Base-by-base conservation (phyloP, 371 early-diverging fungal species). In the Mortierella sp. region DNA sequence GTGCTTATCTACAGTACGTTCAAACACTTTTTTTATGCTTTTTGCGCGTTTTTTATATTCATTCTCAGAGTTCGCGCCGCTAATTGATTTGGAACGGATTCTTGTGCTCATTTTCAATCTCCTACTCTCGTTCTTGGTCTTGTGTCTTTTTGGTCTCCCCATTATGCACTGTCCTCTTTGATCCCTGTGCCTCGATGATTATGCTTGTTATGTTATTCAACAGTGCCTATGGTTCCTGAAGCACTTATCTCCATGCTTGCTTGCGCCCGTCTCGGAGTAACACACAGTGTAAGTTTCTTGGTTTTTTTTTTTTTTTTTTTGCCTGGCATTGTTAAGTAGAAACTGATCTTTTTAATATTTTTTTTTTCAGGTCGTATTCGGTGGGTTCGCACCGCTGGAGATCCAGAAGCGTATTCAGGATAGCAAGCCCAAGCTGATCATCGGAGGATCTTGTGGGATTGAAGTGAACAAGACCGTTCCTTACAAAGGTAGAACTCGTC, bases 191-290 rank as follows among this genome's bases (percentile, higher is more conserved):
- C n/a, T 37, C 37, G 14, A 37, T 8, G 14, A 37, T 8, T 8
- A 26, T 48, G 8, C 23, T n/a, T 34, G 31, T 14, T 14, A 39
- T 39, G 17, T 14, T 39, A 2, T 14, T 3, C 11, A 19, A 9
- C 43, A 73, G 75, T 94, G 92, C 94, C 97, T 12, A 95, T 94
- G 92, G 87, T 94, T 12, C 94, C 95, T 11, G 90, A 96, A 60
- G 94, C 97, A 4, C 87, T 92, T 24, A 86, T 95, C 64, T 88
- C 90, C 3, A 92, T 95, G 88, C 89, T 97, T 37, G 95, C 98
- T 0, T 95, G 96, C 79, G 96, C 95, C 15, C 85, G 97, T 5
- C 72, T 97, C 21, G 99, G 98, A 5, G 88, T 93, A 9, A 83
- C 94, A 4, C 98, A 97, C 64, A 87, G 86, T 60, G 97, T 94